Percentiles rank a stretch among this genome's conserved stretches.
Conservation (phyloP, 495 filamentous ascomycete species). For the Symbiotaphrina buchneri region DNA sequence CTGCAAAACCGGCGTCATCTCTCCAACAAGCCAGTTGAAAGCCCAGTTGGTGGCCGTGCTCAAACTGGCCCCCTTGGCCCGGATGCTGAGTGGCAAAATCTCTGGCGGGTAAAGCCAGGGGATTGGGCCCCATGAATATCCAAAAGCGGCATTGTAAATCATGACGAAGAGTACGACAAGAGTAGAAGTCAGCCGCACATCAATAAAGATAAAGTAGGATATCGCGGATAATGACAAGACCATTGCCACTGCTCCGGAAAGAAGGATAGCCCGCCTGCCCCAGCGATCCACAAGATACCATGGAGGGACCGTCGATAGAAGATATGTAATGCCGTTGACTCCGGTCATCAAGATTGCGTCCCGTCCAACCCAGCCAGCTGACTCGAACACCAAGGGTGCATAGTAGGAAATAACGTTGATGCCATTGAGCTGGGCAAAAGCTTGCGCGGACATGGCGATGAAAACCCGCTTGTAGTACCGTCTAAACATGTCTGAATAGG, state of each 20-base stretch:
- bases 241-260: conserved; percentile 85
- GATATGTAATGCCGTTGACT: conserved; percentile 82
- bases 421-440: conserved; percentile 85
- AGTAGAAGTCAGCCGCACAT: conserved; percentile 49
- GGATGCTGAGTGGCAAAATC: conserved; percentile 89
- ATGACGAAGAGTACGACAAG: conserved; percentile 89
- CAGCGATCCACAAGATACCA: conserved; percentile 94
- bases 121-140: conserved; percentile 96
- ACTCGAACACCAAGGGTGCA: conserved; percentile 87
- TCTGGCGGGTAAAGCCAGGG: conserved; percentile 97
- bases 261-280: conserved; percentile 74
- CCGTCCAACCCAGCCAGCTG: conserved; percentile 79
- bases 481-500: conserved; percentile 85
- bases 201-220: conserved; percentile 87
- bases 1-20: conserved; percentile 83
- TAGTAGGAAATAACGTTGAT: conserved; percentile 99
- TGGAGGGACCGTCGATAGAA: conserved; percentile 76
- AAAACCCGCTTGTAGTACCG: conserved; percentile 82
- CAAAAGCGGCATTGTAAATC: conserved; percentile 96
- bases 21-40: conserved; percentile 93
- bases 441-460: conserved; percentile 97
- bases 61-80: conserved; percentile 90
- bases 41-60: conserved; percentile 97
- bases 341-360: conserved; percentile 92
- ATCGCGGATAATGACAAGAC: conserved; percentile 73